Conservation (phyloP, 306 rosid genomes). For the Abrus precatorius region DNA sequence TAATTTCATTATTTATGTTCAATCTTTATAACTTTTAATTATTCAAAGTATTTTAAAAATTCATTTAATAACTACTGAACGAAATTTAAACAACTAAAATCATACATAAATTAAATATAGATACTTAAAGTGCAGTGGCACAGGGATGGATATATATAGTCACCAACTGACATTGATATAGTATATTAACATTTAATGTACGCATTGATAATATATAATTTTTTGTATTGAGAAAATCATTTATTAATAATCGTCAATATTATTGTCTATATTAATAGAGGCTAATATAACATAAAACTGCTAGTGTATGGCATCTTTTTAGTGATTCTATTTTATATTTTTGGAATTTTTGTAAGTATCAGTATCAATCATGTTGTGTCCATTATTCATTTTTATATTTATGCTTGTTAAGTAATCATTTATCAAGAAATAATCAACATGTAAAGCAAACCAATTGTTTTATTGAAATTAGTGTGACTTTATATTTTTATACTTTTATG, state of each 20-base stretch:
- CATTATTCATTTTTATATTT: not conserved
- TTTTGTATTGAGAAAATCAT: not conserved
- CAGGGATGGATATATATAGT: not conserved
- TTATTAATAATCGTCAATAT: not conserved
- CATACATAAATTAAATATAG: too few species aligned
- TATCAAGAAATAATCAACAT: not conserved
- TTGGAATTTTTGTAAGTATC: not conserved
- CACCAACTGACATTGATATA: too few species aligned
- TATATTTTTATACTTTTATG: not conserved
- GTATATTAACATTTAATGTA: too few species aligned
- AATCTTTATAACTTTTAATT: too few species aligned
- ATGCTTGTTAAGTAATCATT: not conserved
- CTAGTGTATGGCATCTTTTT: not conserved
- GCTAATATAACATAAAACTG: not conserved
- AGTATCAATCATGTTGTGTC: not conserved
- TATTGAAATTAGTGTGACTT: not conserved
- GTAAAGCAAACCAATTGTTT: not conserved
- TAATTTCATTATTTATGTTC: too few species aligned
- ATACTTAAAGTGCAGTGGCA: not conserved
- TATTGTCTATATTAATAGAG: not conserved
- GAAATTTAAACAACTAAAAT: too few species aligned
- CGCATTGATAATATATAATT: too few species aligned
- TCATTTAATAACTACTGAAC: too few species aligned
- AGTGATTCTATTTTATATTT: not conserved
- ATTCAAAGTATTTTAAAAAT: too few species aligned